Evolutionary conservation across 768 basidiomycete genomes (phyloP).

Genomic region (Leccinum disarticulatum): DNA sequence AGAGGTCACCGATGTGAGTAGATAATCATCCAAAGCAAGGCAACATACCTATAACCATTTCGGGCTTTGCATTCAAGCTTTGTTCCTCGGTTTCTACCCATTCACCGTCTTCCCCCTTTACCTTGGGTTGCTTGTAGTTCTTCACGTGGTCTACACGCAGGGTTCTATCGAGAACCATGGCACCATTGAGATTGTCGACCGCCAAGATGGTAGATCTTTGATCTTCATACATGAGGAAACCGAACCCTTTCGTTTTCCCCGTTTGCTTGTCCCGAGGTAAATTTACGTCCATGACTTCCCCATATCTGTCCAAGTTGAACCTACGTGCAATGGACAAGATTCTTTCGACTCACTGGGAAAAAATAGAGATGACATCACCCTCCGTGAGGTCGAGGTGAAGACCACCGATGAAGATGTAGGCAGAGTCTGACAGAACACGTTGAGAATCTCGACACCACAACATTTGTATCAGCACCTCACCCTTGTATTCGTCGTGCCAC

Average conservation of each 20-base stretch:
- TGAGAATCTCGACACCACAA: conserved; percentile 3
- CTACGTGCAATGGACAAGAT: neutral
- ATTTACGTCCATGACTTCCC: conserved; percentile 95
- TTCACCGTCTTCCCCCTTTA: conserved; percentile 80
- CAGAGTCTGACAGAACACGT: conserved; percentile 64
- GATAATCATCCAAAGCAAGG: neutral
- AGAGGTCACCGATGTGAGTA: conserved; percentile 13
- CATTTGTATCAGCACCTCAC: conserved; percentile 30
- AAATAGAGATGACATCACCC: conserved; percentile 95
- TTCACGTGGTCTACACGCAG: conserved; percentile 92
- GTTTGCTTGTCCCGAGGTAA: conserved; percentile 93
- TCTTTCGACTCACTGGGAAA: conserved; percentile 79
- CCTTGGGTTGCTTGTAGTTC: conserved; percentile 86
- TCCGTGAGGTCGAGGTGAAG: conserved; percentile 88
- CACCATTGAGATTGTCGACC: conserved; percentile 98
- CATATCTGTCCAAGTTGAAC: conserved; percentile 59
- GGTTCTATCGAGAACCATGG: conserved; percentile 80
- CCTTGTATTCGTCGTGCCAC: conserved; percentile 98
- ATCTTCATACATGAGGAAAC: conserved; percentile 98
- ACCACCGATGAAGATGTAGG: conserved; percentile 92
- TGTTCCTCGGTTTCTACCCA: conserved; percentile 83
- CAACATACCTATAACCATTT: conserved; percentile 58
- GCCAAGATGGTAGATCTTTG: conserved; percentile 94
- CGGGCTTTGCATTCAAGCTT: conserved; percentile 83
- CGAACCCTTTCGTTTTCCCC: conserved; percentile 89